Evolutionary conservation across 257 asterid species (phyloP), one percentile per base, ranked within the genome.

Genomic region (Forsythia viridissima): DNA sequence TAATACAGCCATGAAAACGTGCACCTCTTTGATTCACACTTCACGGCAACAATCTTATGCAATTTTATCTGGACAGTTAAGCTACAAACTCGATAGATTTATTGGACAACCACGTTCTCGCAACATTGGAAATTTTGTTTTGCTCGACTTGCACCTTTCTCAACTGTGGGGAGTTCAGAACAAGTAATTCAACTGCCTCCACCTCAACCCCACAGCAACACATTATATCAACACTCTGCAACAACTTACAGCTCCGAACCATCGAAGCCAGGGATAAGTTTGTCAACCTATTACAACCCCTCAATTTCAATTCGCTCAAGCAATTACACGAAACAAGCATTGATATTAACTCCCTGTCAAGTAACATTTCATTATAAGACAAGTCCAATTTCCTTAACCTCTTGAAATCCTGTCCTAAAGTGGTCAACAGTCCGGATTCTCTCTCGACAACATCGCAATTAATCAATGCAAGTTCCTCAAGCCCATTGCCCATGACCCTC

Each of bases 381-480:
- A 94, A 85, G 67, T 92, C 97, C 78, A 94, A 39, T 71, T 79
- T 90, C 91, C 86, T 86, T 73, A 94, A 43, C 24, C 79, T 81
- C 89, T 76, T 91, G 86, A 90, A 85, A 70, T 75, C 79, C 86
- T 92, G 98, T 40, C 97, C 97, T 69, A 94, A 79, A 1, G 85
- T 73, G 2, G 94, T 70, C 74, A 94, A 72, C 73, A 94, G 75
- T 11, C 98, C 98, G 0, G 83, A 76, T 55, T 92, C 97, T 59
- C 89, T 87, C 81, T 88, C 92, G 4, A 94, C 84, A 8, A 87
- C 89, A 75, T 90, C 89, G 63, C 98, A 94, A 61, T 87, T 92
- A 5, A 92, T 65, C 83, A 94, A 81, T 4, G 90, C 85, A 63
- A 94, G 88, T 74, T 94, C 97, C 57, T 89, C 88, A 15, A 94